A percentile compares a stretch with the other conserved stretches of the same genome.
Conservation (phyloP, 2,329 filamentous ascomycete species). For the Seiridium cupressi region DNA sequence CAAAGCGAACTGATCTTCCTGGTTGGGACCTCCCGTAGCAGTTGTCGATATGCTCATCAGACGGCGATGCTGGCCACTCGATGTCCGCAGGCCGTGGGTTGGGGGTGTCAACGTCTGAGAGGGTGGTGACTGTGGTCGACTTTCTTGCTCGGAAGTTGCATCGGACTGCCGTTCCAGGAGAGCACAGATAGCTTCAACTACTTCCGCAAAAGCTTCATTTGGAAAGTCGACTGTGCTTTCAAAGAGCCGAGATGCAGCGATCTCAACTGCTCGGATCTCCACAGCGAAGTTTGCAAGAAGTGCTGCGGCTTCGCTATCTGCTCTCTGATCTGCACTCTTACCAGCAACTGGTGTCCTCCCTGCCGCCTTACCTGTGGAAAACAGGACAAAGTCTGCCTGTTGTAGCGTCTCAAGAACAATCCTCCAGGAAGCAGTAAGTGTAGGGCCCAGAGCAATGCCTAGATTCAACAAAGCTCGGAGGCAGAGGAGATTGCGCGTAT, state of each 20-base stretch:
- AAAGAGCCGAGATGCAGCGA: conserved; percentile 79
- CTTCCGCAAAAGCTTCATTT: conserved; percentile 74
- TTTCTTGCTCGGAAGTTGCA: conserved; percentile 25
- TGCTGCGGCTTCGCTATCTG: conserved; percentile 48
- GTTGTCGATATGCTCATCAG: conserved; percentile 47
- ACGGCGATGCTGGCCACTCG: conserved; percentile 39
- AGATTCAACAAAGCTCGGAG: conserved; percentile 89
- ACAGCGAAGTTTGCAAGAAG: conserved; percentile 67
- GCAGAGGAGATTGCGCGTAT: conserved; percentile 86
- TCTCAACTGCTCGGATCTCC: conserved; percentile 86
- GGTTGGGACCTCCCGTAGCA: conserved; percentile 47
- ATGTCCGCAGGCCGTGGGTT: conserved; percentile 20
- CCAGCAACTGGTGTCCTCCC: conserved; percentile 49
- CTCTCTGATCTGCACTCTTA: conserved; percentile 43
- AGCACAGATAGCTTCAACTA: conserved; percentile 73
- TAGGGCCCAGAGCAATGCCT: conserved; percentile 90
- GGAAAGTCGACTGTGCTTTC: conserved; percentile 93
- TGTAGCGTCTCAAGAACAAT: conserved; percentile 91
- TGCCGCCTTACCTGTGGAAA: conserved; percentile 56
- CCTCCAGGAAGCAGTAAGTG: conserved; percentile 79
- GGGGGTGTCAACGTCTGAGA: conserved; percentile 27
- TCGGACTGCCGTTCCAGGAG: conserved; percentile 53
- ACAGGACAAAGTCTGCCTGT: conserved; percentile 86
- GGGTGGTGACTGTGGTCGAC: conserved; percentile 34
- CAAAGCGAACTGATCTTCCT: conserved; percentile 66